Conservation (phyloP, 345 rosid species). For the Brassica cretica region DNA sequence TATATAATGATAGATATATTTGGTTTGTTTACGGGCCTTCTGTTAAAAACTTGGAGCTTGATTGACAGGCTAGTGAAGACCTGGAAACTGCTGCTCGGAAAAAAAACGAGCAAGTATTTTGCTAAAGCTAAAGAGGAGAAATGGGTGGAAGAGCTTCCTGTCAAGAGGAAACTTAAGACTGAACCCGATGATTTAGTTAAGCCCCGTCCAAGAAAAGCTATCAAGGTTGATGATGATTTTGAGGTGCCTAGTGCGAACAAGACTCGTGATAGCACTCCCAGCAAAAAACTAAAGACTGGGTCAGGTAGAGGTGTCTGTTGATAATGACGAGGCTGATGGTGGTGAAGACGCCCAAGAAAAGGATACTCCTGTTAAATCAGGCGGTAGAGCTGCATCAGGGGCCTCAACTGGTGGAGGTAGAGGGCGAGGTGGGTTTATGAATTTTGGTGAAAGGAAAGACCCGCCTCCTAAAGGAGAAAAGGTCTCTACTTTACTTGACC, state of each 20-base stretch:
- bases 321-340: slow-evolving; percentile 54
- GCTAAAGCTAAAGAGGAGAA: slow-evolving; percentile 61
- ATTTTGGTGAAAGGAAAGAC: slow-evolving; percentile 94
- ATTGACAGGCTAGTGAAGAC: slow-evolving; percentile 47
- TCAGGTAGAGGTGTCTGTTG: slow-evolving; percentile 64
- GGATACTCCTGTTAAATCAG: slow-evolving; percentile 60
- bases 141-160: slow-evolving; percentile 51
- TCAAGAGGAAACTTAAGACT: slow-evolving; percentile 62
- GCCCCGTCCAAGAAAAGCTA: slow-evolving; percentile 52
- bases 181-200: slow-evolving; percentile 46
- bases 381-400: slow-evolving; percentile 66
- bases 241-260: slow-evolving; percentile 50
- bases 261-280: slow-evolving; percentile 58
- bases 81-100: slow-evolving; percentile 54
- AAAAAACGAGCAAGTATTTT: slow-evolving; percentile 96
- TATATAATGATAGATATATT: neutral
- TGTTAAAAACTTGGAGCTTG: slow-evolving; percentile 27
- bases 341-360: slow-evolving; percentile 52
- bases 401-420: slow-evolving; percentile 55
- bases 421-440: slow-evolving; percentile 92
- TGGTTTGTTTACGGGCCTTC: slow-evolving; percentile 2
- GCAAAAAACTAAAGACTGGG: slow-evolving; percentile 72
- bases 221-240: slow-evolving; percentile 63
- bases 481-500: slow-evolving; percentile 44
- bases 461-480: slow-evolving; percentile 99